These are phyloP conservation scores for Artemisia annua DNA, from an alignment of 129 eudicot genomes.

Conservation along the genomic window DNA sequence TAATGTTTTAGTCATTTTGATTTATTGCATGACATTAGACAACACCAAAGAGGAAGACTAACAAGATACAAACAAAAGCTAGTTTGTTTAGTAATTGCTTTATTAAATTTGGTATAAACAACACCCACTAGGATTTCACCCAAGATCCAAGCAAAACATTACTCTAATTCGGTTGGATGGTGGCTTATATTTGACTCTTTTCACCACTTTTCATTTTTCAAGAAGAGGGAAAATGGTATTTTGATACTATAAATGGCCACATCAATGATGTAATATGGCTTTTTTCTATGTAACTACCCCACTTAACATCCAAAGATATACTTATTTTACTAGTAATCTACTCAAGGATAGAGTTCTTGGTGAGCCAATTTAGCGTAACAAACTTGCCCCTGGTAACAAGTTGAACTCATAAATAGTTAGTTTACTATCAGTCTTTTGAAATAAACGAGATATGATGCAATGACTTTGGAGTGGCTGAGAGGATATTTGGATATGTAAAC, in stretches of 20 bases:
- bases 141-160: constrained; percentile 38
- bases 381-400: constrained; percentile 34
- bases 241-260: constrained; percentile 24
- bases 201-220: constrained; percentile 10
- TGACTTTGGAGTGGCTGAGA: too few relatives aligned
- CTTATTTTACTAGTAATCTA: constrained; percentile 19
- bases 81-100: background rate
- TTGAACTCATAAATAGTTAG: too few relatives aligned
- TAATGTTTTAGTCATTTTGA: too few relatives aligned
- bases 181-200: constrained; percentile 25
- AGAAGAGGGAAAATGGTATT: constrained; percentile 13
- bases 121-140: constrained; percentile 23
- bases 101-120: background rate
- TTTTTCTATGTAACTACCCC: constrained; percentile 17
- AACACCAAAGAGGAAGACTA: background rate
- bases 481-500: too few relatives aligned
- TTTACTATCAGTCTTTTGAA: too few relatives aligned
- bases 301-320: constrained; percentile 2
- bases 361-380: constrained; percentile 28
- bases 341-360: constrained; percentile 14
- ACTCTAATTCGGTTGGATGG: constrained; percentile 26
- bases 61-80: constrained; percentile 2
- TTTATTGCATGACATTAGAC: too few relatives aligned
- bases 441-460: too few relatives aligned
- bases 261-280: constrained; percentile 20